phyloP scores from a whole-genome alignment of 2,329 filamentous ascomycete genomes.

The Herpotrichia juniperi region DNA sequence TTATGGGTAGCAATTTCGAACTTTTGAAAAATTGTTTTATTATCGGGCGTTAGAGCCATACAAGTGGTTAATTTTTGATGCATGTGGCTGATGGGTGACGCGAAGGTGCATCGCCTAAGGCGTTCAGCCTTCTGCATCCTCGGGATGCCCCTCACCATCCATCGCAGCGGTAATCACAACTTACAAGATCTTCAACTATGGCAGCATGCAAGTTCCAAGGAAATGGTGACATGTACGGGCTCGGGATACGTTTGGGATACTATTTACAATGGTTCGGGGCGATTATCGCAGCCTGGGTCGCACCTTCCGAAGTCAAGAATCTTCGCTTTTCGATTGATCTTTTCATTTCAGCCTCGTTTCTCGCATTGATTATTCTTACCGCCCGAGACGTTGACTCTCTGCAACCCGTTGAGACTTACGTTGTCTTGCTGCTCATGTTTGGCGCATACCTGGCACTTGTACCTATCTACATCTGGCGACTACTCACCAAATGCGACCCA shows the following conservation, averaged over 20 bases:
- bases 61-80: no score
- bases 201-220: constrained; percentile 26
- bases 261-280: constrained; percentile 38
- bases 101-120: no score
- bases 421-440: constrained; percentile 28
- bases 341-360: constrained; percentile 26
- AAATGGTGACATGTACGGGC: constrained; percentile 38
- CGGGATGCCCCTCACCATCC: no score
- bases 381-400: constrained; percentile 12
- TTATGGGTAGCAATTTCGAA: no score
- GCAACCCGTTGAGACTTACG: constrained; percentile 25
- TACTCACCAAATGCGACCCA: constrained; percentile 23
- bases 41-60: no score
- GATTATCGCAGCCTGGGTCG: constrained; percentile 28
- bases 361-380: constrained; percentile 24
- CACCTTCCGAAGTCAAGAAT: constrained; percentile 10
- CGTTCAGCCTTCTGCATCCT: no score
- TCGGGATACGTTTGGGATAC: constrained; percentile 39
- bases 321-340: constrained; percentile 19
- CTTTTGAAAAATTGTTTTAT: no score
- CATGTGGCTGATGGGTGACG: no score
- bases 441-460: constrained; percentile 21
- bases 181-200: constrained; percentile 14
- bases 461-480: constrained; percentile 26
- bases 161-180: no score